Percentiles rank a stretch among this genome's conserved stretches.
phyloP scores from a whole-genome alignment of 164 flowering plant species.

The Warburgia ugandensis region DNA sequence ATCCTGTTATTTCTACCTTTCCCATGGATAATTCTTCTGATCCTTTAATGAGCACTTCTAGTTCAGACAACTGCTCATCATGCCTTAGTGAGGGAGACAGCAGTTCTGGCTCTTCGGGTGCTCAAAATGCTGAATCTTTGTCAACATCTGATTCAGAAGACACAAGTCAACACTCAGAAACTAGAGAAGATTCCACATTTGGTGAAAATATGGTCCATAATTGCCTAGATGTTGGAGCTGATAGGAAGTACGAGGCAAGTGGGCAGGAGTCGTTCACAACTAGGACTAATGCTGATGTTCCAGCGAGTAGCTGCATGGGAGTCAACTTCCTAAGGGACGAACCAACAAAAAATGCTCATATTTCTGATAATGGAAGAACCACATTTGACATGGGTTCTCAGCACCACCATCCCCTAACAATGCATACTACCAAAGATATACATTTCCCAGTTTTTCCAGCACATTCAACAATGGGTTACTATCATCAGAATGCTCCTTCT shows the following conservation, averaged over 20 bases:
- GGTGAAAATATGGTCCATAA: slow-evolving; percentile 23
- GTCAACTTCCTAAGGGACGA: slow-evolving; percentile 9
- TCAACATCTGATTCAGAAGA: slow-evolving; percentile 80
- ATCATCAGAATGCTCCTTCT: slow-evolving; percentile 62
- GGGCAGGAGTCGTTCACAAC: slow-evolving; percentile 20
- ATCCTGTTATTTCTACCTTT: slow-evolving; percentile 8
- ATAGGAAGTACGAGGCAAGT: slow-evolving; percentile 19
- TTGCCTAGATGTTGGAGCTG: slow-evolving; percentile 22
- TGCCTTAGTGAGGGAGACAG: slow-evolving; percentile 84
- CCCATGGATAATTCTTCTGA: slow-evolving; percentile 23
- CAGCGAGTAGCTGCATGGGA: slow-evolving; percentile 13
- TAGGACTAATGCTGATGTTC: slow-evolving; percentile 11
- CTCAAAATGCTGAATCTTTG: slow-evolving; percentile 53
- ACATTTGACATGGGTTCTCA: slow-evolving; percentile 27
- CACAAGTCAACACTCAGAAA: slow-evolving; percentile 57
- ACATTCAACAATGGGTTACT: slow-evolving; percentile 61
- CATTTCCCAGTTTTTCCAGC: slow-evolving; percentile 57
- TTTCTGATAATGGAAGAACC: slow-evolving; percentile 25
- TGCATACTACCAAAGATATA: slow-evolving; percentile 41
- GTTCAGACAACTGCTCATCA: slow-evolving; percentile 75
- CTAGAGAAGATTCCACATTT: slow-evolving; percentile 33
- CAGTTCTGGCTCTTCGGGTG: slow-evolving; percentile 44
- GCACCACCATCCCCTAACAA: slow-evolving; percentile 23
- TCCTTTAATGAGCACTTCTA: slow-evolving; percentile 36
- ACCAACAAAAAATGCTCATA: slow-evolving; percentile 16